Percentiles rank a stretch among this genome's conserved stretches.
Conservation (phyloP, 2,329 filamentous ascomycete genomes). For the Fusarium pseudograminearum region DNA sequence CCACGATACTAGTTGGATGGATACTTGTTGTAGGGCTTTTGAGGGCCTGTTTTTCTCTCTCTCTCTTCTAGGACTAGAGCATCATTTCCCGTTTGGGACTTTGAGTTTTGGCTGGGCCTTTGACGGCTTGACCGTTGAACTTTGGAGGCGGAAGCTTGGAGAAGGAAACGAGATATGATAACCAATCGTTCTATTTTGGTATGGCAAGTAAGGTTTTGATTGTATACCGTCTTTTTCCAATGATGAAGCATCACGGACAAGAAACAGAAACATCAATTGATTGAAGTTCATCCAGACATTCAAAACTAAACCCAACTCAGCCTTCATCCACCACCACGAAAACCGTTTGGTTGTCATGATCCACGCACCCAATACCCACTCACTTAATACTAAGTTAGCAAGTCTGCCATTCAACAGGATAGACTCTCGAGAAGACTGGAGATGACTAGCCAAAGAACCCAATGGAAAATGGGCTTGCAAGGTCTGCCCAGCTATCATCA, state of each 20-base stretch:
- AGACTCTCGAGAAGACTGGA: background rate
- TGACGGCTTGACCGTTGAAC: background rate
- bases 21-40: slow-evolving; percentile 34
- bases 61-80: background rate
- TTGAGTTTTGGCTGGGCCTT: slow-evolving; percentile 8
- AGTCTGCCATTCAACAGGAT: background rate
- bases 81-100: background rate
- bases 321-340: slow-evolving; percentile 29
- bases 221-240: background rate
- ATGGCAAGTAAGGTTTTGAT: background rate
- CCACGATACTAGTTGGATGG: slow-evolving; percentile 18
- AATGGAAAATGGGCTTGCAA: slow-evolving; percentile 1
- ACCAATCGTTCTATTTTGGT: slow-evolving; percentile 7
- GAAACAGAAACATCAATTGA: background rate
- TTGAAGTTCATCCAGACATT: slow-evolving; percentile 17
- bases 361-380: background rate
- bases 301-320: slow-evolving; percentile 21
- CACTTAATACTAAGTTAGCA: background rate
- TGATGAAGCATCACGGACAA: background rate
- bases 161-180: slow-evolving; percentile 3
- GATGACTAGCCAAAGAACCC: background rate
- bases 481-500: slow-evolving; percentile 16
- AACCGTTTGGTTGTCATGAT: background rate
- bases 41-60: slow-evolving; percentile 29
- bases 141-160: background rate